Evolutionary conservation across 2,329 filamentous ascomycete genomes (phyloP), one percentile per base, ranked within the genome.

Genomic region (Diplodia scrobiculata): DNA sequence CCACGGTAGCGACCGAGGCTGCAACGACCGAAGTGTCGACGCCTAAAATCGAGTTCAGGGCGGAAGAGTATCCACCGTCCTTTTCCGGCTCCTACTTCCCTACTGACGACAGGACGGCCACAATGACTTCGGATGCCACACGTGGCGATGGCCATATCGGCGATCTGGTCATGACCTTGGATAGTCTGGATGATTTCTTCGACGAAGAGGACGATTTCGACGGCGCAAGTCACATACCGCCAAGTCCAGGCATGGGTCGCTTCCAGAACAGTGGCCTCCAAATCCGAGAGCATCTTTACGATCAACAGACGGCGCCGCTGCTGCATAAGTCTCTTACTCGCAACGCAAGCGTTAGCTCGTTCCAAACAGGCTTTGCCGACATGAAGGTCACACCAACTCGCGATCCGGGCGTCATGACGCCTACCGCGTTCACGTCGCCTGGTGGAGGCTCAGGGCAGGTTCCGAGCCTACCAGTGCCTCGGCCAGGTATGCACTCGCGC

Each of bases 261-360:
- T 75, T 73, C 29, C 69, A 66, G 21, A 73, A 71, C 21, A 70
- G 72, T 14, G 69, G 71, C 38, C 87, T 88, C 62, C 90, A 95
- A 70, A 88, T 88, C 0, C 90, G 88, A 11, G 91, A 93, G 25
- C 88, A 91, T 74, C 80, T 97, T 0, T 97, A 98, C 77, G 93
- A 97, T 72, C 92, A 97, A 76, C 91, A 96, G 74, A 96, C 95
- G 6, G 83, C 95, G 11, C 94, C 94, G 0, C 96, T 97, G 62
- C 80, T 97, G 5, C 90, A 95, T 71, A 91, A 95, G 73, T 95
- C 92, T 0, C 83, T 90, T 27, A 86, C 84, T 25, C 73, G 91
- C 11, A 94, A 88, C 69, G 89, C 89, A 45, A 90, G 87, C 60
- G 86, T 87, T 1, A 85, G 86, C 0, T 90, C 89, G 0, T 95